A percentile compares a stretch with the other conserved stretches of the same genome.
These are phyloP conservation scores for Chlamydomonas reinhardtii DNA, from an alignment of 163 green algal genomes.

Conservation along the genomic window DNA sequence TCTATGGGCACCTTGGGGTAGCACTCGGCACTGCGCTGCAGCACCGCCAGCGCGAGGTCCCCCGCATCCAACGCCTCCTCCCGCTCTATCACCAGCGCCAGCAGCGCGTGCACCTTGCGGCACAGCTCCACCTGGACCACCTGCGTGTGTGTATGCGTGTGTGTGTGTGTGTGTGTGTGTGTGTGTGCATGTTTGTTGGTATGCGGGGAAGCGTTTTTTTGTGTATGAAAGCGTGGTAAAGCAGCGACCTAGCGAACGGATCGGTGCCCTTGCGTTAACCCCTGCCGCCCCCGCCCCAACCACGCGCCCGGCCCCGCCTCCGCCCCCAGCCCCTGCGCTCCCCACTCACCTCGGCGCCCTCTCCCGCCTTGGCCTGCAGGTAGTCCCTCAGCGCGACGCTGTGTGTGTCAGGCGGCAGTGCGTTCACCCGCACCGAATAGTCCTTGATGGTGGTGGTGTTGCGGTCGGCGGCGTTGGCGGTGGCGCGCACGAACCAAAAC, in stretches of 20 bases:
- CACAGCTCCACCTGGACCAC: constrained; percentile 62
- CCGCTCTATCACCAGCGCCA: constrained; percentile 54
- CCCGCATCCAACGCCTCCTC: constrained; percentile 35
- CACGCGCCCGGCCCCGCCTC: too few relatives aligned
- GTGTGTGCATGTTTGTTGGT: too few relatives aligned
- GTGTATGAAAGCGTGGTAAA: too few relatives aligned
- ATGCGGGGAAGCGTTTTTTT: too few relatives aligned
- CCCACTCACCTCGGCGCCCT: not conserved
- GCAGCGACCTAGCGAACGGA: too few relatives aligned
- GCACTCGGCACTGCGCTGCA: constrained; percentile 43
- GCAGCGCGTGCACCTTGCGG: constrained; percentile 43
- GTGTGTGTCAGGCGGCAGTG: constrained; percentile 54
- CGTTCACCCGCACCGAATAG: constrained; percentile 58
- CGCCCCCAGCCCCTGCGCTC: too few relatives aligned
- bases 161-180: too few relatives aligned
- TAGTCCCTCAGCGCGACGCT: constrained; percentile 17
- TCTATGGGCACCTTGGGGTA: constrained; percentile 9
- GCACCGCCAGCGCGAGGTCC: constrained; percentile 35
- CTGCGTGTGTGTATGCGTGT: constrained; percentile 21
- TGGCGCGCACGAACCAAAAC: constrained; percentile 5
- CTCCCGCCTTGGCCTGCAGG: not conserved
- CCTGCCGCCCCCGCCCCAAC: too few relatives aligned
- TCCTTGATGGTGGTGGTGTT: constrained; percentile 52
- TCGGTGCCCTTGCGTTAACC: too few relatives aligned
- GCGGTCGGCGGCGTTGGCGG: not conserved